Evolutionary conservation across 495 filamentous ascomycete genomes (phyloP).

Genomic region (Penicillium pancosmium): DNA sequence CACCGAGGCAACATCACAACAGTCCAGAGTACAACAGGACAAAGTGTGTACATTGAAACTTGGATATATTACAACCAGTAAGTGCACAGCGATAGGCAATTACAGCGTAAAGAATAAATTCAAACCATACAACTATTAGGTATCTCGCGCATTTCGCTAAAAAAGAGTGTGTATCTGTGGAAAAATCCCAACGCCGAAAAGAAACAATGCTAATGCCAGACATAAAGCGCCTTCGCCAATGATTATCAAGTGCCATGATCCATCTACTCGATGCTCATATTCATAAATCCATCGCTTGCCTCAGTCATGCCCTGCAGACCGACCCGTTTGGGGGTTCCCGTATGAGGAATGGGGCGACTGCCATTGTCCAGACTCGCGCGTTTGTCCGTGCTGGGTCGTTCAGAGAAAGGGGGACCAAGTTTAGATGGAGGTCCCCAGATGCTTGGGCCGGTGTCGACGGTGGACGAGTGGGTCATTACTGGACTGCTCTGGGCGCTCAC

Average conservation of each 20-base stretch:
- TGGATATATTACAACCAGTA: too few relatives aligned
- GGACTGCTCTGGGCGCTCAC: conserved; percentile 90
- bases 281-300: conserved; percentile 93
- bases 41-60: too few relatives aligned
- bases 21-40: background rate
- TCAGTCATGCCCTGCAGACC: conserved; percentile 96
- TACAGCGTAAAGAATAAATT: background rate
- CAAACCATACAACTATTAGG: too few relatives aligned
- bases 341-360: conserved; percentile 37
- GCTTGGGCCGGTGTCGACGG: conserved; percentile 63
- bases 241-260: background rate
- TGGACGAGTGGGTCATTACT: conserved; percentile 76
- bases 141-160: background rate
- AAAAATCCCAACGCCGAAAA: background rate
- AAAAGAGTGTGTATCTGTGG: background rate
- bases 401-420: conserved; percentile 50
- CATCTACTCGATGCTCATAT: conserved; percentile 84
- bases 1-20: conserved; percentile 23
- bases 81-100: too few relatives aligned
- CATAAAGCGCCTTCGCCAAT: background rate
- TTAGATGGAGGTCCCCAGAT: conserved; percentile 73
- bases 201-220: conserved; percentile 4
- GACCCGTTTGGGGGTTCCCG: conserved; percentile 63
- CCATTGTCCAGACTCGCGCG: conserved; percentile 19
- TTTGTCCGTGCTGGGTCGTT: conserved; percentile 50